Conservation (phyloP, 1,139 yeast genomes). For the Suhomyces bokatorum region DNA sequence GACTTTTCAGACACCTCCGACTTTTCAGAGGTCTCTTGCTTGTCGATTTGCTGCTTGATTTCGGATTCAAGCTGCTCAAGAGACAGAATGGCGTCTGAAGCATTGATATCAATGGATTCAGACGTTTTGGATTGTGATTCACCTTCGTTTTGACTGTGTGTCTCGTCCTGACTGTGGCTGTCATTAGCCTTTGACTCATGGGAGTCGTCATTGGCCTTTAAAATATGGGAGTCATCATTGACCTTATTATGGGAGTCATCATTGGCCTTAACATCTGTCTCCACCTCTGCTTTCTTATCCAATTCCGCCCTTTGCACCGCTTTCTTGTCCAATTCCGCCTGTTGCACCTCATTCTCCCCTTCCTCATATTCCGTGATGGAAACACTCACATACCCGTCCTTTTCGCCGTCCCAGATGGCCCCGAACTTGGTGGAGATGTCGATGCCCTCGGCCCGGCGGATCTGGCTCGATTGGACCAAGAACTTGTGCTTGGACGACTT, state of each 20-base stretch:
- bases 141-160: too few relatives aligned
- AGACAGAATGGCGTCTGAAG: neutral
- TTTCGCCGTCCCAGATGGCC: conserved; percentile 42
- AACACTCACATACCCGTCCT: conserved; percentile 38
- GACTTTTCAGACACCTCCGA: too few relatives aligned
- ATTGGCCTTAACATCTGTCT: too few relatives aligned
- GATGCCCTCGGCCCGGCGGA: conserved; percentile 17
- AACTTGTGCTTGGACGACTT: conserved; percentile 43
- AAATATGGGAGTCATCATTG: too few relatives aligned
- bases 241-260: too few relatives aligned
- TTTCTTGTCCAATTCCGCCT: neutral
- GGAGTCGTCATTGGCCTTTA: too few relatives aligned
- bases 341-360: neutral
- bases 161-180: too few relatives aligned
- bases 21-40: too few relatives aligned
- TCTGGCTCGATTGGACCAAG: conserved; percentile 30
- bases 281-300: too few relatives aligned
- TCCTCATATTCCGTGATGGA: neutral
- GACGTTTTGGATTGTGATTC: neutral
- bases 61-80: conserved; percentile 1
- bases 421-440: conserved; percentile 30
- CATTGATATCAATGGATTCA: neutral
- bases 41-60: conserved; percentile 1
- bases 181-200: too few relatives aligned
- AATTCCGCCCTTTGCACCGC: too few relatives aligned